phyloP scores from a whole-genome alignment of 116 monocot genomes.

The Papilionanthe hybrid region DNA sequence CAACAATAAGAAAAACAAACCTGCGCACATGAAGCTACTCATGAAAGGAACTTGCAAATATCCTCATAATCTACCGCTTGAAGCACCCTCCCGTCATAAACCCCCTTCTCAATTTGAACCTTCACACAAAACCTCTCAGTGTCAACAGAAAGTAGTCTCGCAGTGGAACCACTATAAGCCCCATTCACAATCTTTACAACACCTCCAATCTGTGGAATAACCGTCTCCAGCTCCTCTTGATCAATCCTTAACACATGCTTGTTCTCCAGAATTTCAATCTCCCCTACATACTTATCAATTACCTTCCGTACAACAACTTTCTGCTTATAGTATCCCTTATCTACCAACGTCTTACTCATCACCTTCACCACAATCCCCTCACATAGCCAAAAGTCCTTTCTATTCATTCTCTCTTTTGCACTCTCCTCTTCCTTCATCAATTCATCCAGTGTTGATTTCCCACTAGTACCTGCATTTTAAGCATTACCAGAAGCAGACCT shows the following conservation, averaged over 20 bases:
- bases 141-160: conserved; percentile 59
- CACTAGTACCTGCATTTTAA: neutral
- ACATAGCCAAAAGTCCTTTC: conserved; percentile 92
- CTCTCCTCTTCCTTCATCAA: conserved; percentile 95
- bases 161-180: conserved; percentile 77
- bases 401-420: conserved; percentile 77
- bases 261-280: conserved; percentile 87
- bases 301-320: conserved; percentile 76
- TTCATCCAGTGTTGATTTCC: conserved; percentile 51
- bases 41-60: conserved; percentile 54
- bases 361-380: conserved; percentile 92
- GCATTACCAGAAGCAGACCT: conserved; percentile 2
- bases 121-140: conserved; percentile 70
- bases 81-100: conserved; percentile 84
- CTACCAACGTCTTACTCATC: conserved; percentile 74
- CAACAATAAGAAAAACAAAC: neutral
- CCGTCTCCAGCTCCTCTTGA: conserved; percentile 88
- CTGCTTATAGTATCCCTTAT: conserved; percentile 93
- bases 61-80: conserved; percentile 85
- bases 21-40: conserved; percentile 3
- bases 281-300: conserved; percentile 82
- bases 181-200: conserved; percentile 91
- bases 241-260: conserved; percentile 84
- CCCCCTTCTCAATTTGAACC: conserved; percentile 88
- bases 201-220: conserved; percentile 89